Conservation (phyloP, 208 protist species). For the Herpetomonas samuelpessoai region DNA sequence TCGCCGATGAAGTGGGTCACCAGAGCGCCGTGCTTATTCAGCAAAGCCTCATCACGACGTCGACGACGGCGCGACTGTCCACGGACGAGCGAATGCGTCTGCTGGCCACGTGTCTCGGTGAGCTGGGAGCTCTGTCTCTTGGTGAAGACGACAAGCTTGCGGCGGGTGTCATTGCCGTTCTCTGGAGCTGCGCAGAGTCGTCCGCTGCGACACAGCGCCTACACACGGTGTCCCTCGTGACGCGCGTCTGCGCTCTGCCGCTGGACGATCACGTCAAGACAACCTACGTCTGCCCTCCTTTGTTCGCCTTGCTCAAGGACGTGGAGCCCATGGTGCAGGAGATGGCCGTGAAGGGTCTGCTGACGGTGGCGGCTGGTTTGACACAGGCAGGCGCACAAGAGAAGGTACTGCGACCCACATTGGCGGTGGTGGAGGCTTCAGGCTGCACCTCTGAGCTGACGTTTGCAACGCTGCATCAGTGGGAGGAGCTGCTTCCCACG, state of each 20-base stretch:
- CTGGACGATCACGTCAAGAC: constrained; percentile 33
- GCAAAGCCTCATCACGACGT: not conserved
- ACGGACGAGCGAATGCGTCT: constrained; percentile 3
- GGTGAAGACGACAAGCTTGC: constrained; percentile 24
- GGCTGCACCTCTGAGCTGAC: constrained; percentile 53
- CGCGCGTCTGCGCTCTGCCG: constrained; percentile 32
- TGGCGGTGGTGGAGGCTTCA: constrained; percentile 32
- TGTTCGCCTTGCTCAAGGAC: constrained; percentile 50
- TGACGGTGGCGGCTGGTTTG: constrained; percentile 34
- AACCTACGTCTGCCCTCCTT: constrained; percentile 36
- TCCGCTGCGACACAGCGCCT: constrained; percentile 25
- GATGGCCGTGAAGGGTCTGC: constrained; percentile 38
- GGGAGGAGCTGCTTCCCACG: constrained; percentile 37
- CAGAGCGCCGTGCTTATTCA: constrained; percentile 3
- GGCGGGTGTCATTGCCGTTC: constrained; percentile 37
- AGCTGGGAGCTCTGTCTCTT: constrained; percentile 19
- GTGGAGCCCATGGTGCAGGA: constrained; percentile 43
- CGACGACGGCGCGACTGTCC: not conserved
- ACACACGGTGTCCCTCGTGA: constrained; percentile 42
- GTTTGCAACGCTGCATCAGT: constrained; percentile 37
- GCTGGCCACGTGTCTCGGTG: constrained; percentile 11
- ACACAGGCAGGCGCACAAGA: constrained; percentile 42
- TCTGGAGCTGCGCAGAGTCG: constrained; percentile 36
- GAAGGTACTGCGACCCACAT: constrained; percentile 31
- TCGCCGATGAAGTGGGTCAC: not conserved